These are phyloP conservation scores for Phlegmacium glaucopus DNA, from an alignment of 768 basidiomycete species.

Conservation along the genomic window DNA sequence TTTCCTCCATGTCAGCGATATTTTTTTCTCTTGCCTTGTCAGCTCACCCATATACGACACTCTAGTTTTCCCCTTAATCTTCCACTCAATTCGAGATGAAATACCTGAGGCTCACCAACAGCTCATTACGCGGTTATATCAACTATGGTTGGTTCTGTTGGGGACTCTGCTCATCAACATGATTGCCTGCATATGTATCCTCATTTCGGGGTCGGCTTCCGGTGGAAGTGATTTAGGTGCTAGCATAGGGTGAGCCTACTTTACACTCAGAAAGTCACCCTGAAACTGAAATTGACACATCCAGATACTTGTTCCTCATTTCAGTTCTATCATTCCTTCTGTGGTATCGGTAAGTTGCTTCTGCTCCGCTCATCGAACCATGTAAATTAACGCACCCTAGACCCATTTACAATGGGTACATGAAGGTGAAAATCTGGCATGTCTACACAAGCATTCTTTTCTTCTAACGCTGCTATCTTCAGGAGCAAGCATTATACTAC, in stretches of 20 bases:
- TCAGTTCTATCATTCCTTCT: conserved; percentile 78
- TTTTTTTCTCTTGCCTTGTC: conserved; percentile 6
- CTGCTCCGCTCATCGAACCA: conserved; percentile 9
- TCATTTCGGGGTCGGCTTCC: conserved; percentile 71
- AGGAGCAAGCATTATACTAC: conserved; percentile 94
- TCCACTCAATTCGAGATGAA: conserved; percentile 88
- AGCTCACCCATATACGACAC: conserved; percentile 15
- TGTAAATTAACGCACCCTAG: conserved; percentile 35
- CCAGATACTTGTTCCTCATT: conserved; percentile 80
- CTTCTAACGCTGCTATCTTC: conserved; percentile 22
- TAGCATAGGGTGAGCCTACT: conserved; percentile 67
- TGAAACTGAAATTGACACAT: conserved; percentile 20
- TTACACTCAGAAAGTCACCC: conserved; percentile 13
- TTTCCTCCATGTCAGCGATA: conserved; percentile 81
- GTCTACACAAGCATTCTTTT: conserved; percentile 12
- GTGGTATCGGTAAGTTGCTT: conserved; percentile 80
- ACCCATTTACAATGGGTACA: conserved; percentile 96
- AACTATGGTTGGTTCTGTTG: conserved; percentile 90
- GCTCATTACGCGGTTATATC: conserved; percentile 83
- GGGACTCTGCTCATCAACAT: conserved; percentile 85
- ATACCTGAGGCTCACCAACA: conserved; percentile 79
- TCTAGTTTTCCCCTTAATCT: conserved; percentile 90
- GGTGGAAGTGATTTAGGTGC: conserved; percentile 79
- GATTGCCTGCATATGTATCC: conserved; percentile 83
- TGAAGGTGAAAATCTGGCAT: conserved; percentile 63